Conservation (phyloP, 768 basidiomycete genomes). For the Kwoniella dendrophila region DNA sequence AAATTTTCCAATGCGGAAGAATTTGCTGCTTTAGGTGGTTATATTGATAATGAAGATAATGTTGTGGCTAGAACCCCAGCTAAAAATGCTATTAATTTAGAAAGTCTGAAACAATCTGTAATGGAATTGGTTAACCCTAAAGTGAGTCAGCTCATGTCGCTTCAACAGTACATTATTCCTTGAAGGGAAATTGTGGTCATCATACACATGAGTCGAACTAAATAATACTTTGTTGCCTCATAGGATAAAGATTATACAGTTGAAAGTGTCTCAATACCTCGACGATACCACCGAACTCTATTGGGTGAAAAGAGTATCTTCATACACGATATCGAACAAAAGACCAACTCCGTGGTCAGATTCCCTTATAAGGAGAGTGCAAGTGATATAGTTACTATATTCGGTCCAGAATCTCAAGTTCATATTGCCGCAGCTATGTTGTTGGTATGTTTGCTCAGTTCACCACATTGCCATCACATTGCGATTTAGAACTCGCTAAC, state of each 20-base stretch:
- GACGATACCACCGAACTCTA: slow-evolving; percentile 90
- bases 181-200: neutral
- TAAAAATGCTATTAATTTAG: slow-evolving; percentile 93
- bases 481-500: too few species aligned
- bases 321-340: slow-evolving; percentile 93
- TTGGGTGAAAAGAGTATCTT: slow-evolving; percentile 96
- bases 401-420: slow-evolving; percentile 94
- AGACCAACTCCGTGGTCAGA: slow-evolving; percentile 85
- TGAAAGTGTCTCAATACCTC: slow-evolving; percentile 89
- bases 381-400: slow-evolving; percentile 87
- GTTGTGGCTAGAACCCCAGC: slow-evolving; percentile 97
- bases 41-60: slow-evolving; percentile 97
- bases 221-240: slow-evolving; percentile 13
- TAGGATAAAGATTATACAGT: slow-evolving; percentile 93
- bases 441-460: slow-evolving; percentile 62
- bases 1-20: slow-evolving; percentile 99
- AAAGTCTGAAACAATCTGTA: slow-evolving; percentile 90
- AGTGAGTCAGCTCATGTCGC: slow-evolving; percentile 61
- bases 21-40: slow-evolving; percentile 89
- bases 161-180: too few species aligned
- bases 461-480: too few species aligned
- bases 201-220: too few species aligned
- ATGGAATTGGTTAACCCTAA: slow-evolving; percentile 98
- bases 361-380: slow-evolving; percentile 62
- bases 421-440: slow-evolving; percentile 96